Percentiles rank a stretch among this genome's conserved stretches.
These are phyloP conservation scores for Eimeria tenella DNA, from an alignment of 169 alveolate genomes.

Conservation along the genomic window DNA sequence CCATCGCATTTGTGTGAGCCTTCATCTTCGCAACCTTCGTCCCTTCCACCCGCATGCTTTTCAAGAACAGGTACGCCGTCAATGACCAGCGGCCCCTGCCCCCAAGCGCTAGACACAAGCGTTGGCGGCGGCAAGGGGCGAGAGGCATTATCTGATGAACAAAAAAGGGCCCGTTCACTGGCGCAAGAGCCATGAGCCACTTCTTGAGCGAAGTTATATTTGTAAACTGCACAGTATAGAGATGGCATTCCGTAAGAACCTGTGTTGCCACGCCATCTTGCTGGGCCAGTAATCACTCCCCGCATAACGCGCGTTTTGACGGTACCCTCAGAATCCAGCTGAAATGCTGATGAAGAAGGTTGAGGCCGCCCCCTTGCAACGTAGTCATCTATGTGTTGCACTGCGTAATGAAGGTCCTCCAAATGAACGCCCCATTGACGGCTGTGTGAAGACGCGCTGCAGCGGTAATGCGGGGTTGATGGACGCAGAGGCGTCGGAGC, in stretches of 20 bases:
- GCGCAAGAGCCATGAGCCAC: background rate
- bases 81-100: conserved; percentile 68
- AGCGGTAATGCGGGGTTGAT: conserved; percentile 37
- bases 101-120: conserved; percentile 69
- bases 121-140: conserved; percentile 50
- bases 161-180: background rate
- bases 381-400: background rate
- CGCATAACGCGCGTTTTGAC: conserved; percentile 24
- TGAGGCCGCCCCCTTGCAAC: background rate
- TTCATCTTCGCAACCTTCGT: background rate
- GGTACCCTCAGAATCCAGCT: background rate
- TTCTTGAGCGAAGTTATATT: conserved; percentile 18
- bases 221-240: conserved; percentile 61
- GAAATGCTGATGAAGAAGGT: background rate
- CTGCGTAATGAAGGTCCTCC: background rate
- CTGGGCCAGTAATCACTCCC: conserved; percentile 63
- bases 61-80: conserved; percentile 55
- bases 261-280: conserved; percentile 59
- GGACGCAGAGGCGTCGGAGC: conserved; percentile 45
- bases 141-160: background rate
- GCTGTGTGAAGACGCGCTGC: background rate
- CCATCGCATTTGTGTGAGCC: background rate
- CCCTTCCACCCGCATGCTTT: background rate
- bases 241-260: conserved; percentile 38
- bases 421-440: conserved; percentile 1